These are phyloP conservation scores for Turritis glabra DNA, from an alignment of 345 rosid genomes.

Conservation along the genomic window DNA sequence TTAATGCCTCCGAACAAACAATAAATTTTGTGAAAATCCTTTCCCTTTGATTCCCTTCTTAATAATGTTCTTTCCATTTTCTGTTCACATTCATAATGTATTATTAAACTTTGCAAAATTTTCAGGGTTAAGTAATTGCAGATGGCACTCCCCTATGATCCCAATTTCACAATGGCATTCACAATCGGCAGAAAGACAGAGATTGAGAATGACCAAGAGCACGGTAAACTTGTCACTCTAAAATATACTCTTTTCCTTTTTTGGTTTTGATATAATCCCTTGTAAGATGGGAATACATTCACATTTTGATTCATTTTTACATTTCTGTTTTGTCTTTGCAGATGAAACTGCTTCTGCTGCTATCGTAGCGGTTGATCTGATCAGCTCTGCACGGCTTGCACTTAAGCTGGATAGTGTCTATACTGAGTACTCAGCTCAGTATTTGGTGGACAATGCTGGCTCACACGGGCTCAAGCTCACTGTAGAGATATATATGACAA, in stretches of 20 bases:
- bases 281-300: too few relatives aligned
- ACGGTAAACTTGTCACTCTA: too few relatives aligned
- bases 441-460: not conserved
- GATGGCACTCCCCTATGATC: conserved; percentile 12
- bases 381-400: not conserved
- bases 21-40: not conserved
- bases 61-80: not conserved
- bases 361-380: not conserved
- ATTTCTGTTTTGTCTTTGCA: not conserved
- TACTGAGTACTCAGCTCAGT: conserved; percentile 18
- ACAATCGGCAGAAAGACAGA: not conserved
- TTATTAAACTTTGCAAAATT: not conserved
- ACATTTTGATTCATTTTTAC: not conserved
- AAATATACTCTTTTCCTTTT: too few relatives aligned
- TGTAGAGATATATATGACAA: too few relatives aligned
- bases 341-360: not conserved
- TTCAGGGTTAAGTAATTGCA: not conserved
- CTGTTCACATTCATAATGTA: not conserved
- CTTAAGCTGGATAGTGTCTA: not conserved
- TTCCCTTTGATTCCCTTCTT: not conserved
- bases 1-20: not conserved
- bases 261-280: too few relatives aligned
- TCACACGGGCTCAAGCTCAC: not conserved
- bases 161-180: not conserved
- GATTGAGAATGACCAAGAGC: not conserved